phyloP scores from a whole-genome alignment of 345 rosid genomes.

The Populus pruinosa region DNA sequence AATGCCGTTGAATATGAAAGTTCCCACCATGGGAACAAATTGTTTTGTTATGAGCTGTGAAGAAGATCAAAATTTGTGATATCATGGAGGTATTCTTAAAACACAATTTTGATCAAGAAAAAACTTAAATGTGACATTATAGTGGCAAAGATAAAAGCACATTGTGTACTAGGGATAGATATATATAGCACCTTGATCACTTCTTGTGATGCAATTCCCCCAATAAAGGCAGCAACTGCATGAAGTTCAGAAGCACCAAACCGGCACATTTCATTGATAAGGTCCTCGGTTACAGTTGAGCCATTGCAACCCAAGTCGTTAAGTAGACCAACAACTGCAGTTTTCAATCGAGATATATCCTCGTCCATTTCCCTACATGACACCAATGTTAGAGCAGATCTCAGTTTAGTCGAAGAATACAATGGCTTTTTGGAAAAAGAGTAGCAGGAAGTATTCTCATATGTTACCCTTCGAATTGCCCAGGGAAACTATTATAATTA shows the following conservation, averaged over 20 bases:
- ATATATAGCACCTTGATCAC: conserved; percentile 65
- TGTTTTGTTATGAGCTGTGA: conserved; percentile 85
- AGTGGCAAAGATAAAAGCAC: too few species aligned
- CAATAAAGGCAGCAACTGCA: conserved; percentile 84
- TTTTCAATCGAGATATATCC: conserved; percentile 79
- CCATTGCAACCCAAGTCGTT: conserved; percentile 83
- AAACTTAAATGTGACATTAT: neutral
- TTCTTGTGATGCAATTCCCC: conserved; percentile 95
- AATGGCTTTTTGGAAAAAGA: neutral
- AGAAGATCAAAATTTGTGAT: neutral
- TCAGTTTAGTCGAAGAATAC: neutral
- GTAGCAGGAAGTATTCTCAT: neutral
- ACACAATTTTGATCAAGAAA: neutral
- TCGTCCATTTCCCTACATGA: conserved; percentile 71
- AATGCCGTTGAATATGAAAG: conserved; percentile 85
- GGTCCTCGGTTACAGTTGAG: conserved; percentile 76
- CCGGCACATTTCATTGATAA: conserved; percentile 89
- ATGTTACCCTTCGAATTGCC: conserved; percentile 85
- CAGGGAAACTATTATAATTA: conserved; percentile 87
- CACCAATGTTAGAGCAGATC: neutral
- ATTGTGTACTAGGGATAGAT: neutral
- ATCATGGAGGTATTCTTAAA: neutral
- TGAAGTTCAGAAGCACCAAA: conserved; percentile 98
- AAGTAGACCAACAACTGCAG: conserved; percentile 61
- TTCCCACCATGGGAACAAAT: conserved; percentile 85